Percentiles rank a stretch among this genome's conserved stretches.
phyloP scores from a whole-genome alignment of 345 rosid species.

The Eucalyptus regnans region DNA sequence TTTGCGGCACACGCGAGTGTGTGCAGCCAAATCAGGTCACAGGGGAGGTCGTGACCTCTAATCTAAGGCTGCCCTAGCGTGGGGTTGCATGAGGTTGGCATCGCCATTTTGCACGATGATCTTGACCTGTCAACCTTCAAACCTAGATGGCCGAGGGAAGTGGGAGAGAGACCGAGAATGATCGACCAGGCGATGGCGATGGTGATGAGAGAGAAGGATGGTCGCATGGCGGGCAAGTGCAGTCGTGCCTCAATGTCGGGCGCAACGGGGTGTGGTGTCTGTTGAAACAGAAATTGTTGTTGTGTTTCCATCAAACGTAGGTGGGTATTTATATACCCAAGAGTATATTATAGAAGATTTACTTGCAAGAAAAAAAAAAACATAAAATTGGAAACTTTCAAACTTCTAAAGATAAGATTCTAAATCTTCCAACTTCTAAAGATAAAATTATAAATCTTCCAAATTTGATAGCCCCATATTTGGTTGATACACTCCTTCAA shows the following conservation, averaged over 20 bases:
- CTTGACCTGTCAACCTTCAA: neutral
- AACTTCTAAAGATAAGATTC: neutral
- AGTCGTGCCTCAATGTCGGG: neutral
- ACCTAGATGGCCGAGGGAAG: neutral
- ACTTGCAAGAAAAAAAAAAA: neutral
- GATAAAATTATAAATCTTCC: neutral
- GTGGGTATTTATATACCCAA: neutral
- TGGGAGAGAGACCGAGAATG: neutral
- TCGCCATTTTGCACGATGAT: neutral
- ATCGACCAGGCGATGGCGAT: neutral
- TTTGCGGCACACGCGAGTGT: neutral
- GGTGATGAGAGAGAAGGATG: neutral
- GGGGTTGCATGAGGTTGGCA: neutral
- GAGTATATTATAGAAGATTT: neutral
- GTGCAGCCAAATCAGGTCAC: neutral
- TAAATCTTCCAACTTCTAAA: neutral
- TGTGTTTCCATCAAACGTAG: neutral
- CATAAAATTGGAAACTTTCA: neutral
- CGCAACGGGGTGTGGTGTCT: neutral
- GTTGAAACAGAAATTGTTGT: neutral
- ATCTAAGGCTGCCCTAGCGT: neutral
- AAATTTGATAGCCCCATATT: neutral
- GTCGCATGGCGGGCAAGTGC: neutral
- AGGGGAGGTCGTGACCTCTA: neutral
- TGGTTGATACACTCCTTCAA: neutral